Conservation (phyloP, 2,329 filamentous ascomycete species). For the Apiospora arundinis region DNA sequence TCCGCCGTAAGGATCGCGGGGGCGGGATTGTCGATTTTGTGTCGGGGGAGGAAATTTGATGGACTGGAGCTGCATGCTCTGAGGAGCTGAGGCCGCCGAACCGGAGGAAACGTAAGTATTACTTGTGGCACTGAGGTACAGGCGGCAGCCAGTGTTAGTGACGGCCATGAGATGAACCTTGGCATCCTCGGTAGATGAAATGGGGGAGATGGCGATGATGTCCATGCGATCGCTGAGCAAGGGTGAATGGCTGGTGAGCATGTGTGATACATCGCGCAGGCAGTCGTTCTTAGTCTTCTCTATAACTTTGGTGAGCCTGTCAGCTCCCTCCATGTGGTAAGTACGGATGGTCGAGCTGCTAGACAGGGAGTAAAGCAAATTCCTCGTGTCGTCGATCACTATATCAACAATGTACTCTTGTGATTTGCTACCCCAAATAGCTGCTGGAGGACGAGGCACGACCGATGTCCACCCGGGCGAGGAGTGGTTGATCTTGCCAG, state of each 20-base stretch:
- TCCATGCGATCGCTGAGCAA: slow-evolving; percentile 72
- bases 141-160: slow-evolving; percentile 86
- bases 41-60: slow-evolving; percentile 85
- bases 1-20: slow-evolving; percentile 35
- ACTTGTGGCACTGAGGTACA: slow-evolving; percentile 90
- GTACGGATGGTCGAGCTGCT: slow-evolving; percentile 87
- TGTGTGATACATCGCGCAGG: slow-evolving; percentile 80
- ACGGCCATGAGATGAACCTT: slow-evolving; percentile 90
- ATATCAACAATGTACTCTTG: slow-evolving; percentile 78
- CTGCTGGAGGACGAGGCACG: slow-evolving; percentile 58
- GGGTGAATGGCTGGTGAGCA: slow-evolving; percentile 72
- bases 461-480: slow-evolving; percentile 73
- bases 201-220: slow-evolving; percentile 86
- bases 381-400: slow-evolving; percentile 85
- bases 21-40: slow-evolving; percentile 36
- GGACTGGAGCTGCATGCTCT: slow-evolving; percentile 97
- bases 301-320: slow-evolving; percentile 67
- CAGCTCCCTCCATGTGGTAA: slow-evolving; percentile 78
- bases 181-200: slow-evolving; percentile 78
- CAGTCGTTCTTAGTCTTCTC: slow-evolving; percentile 68
- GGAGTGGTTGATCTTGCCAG: slow-evolving; percentile 88
- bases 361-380: slow-evolving; percentile 89
- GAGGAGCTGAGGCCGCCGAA: slow-evolving; percentile 71
- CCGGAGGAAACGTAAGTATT: slow-evolving; percentile 71
- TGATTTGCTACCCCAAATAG: slow-evolving; percentile 56